Evolutionary conservation across 2,329 filamentous ascomycete species (phyloP), one percentile per base, ranked within the genome.

Genomic region (Diaporthe ilicicola): DNA sequence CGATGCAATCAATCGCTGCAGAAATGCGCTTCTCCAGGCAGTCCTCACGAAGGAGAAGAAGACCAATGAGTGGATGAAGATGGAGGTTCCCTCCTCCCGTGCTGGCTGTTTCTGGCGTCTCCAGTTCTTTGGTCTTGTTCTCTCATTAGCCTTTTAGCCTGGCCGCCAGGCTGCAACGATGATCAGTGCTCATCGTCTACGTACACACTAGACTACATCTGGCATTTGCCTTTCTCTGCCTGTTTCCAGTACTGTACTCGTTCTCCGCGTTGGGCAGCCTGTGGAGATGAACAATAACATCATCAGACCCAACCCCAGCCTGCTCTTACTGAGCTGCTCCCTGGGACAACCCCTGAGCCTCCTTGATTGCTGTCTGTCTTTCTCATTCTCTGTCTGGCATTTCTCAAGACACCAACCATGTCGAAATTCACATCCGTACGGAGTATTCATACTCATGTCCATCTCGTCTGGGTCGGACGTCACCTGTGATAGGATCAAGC

Each of bases 251-350:
- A 15, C n/a, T n/a, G n/a, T n/a, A 22, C 34, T 22, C n/a, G n/a
- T 22, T 42, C 70, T 69, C 70, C 66, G 70, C 70, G n/a, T 72
- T 70, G 70, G 70, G 70, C 70, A 72, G 39, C 66, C 7, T 56
- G 65, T 22, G 54, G 50, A 65, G 15, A 29, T 68, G 66, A 64
- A 64, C 9, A 48, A 17, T n/a, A n/a, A n/a, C n/a, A n/a, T 39
- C 39, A 4, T 15, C 56, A 32, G 56, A 4, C 39, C 39, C 6
- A 42, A 37, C 29, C 37, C 55, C 37, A 44, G 27, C 24, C 10
- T 61, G 24, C 13, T 29, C 12, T 59, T 44, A 24, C 27, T 44
- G 37, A 7, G 37, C 32, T 34, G 4, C 4, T 29, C 9, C 9
- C 44, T 15, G 8, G 15, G 8, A 44, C 2, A 17, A 29, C 0